Evolutionary conservation across 73 alveolate species (phyloP).

Genomic region (Paramecium bursaria): DNA sequence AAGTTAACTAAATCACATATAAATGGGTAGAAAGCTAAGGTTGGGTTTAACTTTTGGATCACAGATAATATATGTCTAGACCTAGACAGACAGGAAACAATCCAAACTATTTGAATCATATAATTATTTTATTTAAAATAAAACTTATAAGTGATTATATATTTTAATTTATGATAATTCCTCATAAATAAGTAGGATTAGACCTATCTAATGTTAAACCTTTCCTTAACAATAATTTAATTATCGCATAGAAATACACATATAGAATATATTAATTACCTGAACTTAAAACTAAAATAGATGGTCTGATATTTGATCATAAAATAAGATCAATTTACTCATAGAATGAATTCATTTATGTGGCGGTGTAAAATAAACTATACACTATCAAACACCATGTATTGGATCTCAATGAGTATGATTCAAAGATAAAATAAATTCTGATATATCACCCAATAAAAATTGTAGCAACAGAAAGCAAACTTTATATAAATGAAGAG

Average conservation of each 20-base stretch:
- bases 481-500: constrained; percentile 43
- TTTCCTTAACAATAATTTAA: constrained; percentile 11
- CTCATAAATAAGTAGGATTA: constrained; percentile 35
- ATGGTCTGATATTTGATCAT: constrained; percentile 21
- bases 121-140: no score
- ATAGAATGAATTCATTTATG: constrained; percentile 42
- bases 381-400: constrained; percentile 48
- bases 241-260: constrained; percentile 27
- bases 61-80: no score
- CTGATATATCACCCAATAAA: constrained; percentile 42
- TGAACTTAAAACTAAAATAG: constrained; percentile 28
- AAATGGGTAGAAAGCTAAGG: no score
- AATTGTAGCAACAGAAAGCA: constrained; percentile 45
- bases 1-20: no score
- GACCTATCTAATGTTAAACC: constrained; percentile 34
- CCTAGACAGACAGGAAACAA: no score
- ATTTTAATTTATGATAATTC: constrained; percentile 44
- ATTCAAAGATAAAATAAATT: constrained; percentile 20
- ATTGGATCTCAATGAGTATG: constrained; percentile 20
- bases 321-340: constrained; percentile 38
- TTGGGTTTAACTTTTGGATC: no score
- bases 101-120: no score
- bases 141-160: no score
- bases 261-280: constrained; percentile 44
- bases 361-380: constrained; percentile 23